Evolutionary conservation across 2,329 filamentous ascomycete genomes (phyloP), one percentile per base, ranked within the genome.

Genomic region (Trichoderma simmonsii): DNA sequence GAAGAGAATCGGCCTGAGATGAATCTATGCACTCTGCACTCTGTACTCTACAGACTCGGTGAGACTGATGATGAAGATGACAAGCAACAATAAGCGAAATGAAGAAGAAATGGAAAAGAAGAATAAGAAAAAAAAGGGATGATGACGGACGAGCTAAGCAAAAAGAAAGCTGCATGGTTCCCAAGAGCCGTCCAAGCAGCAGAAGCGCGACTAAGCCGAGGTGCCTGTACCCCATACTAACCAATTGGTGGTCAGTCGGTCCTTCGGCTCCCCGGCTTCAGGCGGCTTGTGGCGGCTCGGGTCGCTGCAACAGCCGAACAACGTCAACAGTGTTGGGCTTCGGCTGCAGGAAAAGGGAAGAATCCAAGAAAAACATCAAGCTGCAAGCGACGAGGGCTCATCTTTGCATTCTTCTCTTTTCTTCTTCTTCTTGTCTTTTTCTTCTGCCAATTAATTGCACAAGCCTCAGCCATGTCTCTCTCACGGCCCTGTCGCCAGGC

Each of bases 401-500:
- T 36, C 6, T 36, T 36, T 36, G 32, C 4, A 59, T 26, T 6
- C 11, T 60, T 34, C 26, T 26, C 26, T 34, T 34, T 48, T 1
- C 2, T 28, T 18, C 30, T 24, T 26, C 15, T 15, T 21, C 15
- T 56, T 51, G 9, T 30, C 15, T 30, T 39, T 24, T 11, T 32
- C 8, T 32, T 32, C 30, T 18, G 15, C 7, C 36, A 39, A 39
- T 39, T 18, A 18, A 18, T 39, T 15, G 64, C 30, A 2, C 32
- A 3, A 3, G n/a, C 30, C 30, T 32, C 30, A 32, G 30, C 43
- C 43, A 89, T 89, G 87, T 83, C 85, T 56, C 77, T 86, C 72
- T 80, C 84, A 71, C 80, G 84, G 75, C 83, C 83, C 69, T 84
- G 85, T 48, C 82, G 83, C 74, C 83, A 85, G 75, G 82, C 84